Evolutionary conservation across 305 asterid genomes (phyloP).

Genomic region (Striga hermonthica): DNA sequence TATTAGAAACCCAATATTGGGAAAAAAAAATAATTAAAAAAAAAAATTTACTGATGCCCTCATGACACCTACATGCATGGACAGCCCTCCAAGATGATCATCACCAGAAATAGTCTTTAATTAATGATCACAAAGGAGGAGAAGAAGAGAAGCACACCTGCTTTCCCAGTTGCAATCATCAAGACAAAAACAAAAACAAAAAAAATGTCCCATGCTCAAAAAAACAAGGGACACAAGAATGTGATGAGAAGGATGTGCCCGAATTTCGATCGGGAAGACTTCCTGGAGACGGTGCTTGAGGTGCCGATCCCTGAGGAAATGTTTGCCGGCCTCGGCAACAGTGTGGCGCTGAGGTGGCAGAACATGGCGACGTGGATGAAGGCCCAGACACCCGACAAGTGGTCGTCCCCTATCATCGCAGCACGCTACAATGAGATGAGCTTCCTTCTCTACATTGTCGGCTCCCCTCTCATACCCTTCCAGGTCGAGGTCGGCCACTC

Average conservation of each 20-base stretch:
- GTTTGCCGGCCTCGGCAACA: slow-evolving; percentile 58
- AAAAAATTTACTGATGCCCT: slow-evolving; percentile 36
- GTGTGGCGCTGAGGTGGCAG: slow-evolving; percentile 63
- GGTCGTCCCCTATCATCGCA: slow-evolving; percentile 47
- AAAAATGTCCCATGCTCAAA: slow-evolving; percentile 24
- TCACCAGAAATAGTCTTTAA: neutral
- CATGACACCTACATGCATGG: slow-evolving; percentile 40
- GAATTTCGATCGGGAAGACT: slow-evolving; percentile 65
- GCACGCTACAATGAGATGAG: slow-evolving; percentile 66
- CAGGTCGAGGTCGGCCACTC: slow-evolving; percentile 57
- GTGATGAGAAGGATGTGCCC: slow-evolving; percentile 73
- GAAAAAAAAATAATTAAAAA: too few relatives aligned
- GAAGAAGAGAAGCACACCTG: neutral
- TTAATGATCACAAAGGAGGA: neutral
- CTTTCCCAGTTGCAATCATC: neutral
- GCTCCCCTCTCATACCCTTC: slow-evolving; percentile 74
- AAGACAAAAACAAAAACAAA: neutral
- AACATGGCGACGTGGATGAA: slow-evolving; percentile 72
- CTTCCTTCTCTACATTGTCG: slow-evolving; percentile 69
- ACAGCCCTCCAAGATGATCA: slow-evolving; percentile 24
- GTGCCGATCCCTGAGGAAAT: slow-evolving; percentile 91
- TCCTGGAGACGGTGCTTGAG: slow-evolving; percentile 81
- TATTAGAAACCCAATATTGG: too few relatives aligned
- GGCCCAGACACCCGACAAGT: slow-evolving; percentile 57
- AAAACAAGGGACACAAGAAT: slow-evolving; percentile 33